phyloP scores from a whole-genome alignment of 2,329 filamentous ascomycete genomes.

The Phoma sp. region DNA sequence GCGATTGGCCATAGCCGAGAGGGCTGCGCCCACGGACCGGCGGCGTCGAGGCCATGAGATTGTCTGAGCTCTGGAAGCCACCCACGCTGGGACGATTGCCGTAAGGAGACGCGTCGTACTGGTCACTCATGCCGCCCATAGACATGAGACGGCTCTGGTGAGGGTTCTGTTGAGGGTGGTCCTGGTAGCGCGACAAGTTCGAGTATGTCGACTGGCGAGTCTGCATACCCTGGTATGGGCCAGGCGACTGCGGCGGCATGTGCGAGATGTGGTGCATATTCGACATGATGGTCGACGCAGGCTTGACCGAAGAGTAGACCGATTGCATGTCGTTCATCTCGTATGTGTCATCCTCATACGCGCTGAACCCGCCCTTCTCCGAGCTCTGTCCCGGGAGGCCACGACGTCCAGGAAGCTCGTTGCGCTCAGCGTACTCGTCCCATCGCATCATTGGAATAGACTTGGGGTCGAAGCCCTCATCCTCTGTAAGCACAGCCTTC shows the following conservation, averaged over 20 bases:
- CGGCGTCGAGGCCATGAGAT: slow-evolving; percentile 47
- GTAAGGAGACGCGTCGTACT: slow-evolving; percentile 45
- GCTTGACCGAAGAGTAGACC: slow-evolving; percentile 89
- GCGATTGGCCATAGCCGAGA: slow-evolving; percentile 54
- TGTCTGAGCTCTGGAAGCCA: slow-evolving; percentile 51
- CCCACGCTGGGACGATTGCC: slow-evolving; percentile 49
- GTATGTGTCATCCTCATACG: slow-evolving; percentile 76
- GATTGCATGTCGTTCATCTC: slow-evolving; percentile 99
- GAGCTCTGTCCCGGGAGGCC: slow-evolving; percentile 60
- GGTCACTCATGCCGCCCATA: slow-evolving; percentile 61
- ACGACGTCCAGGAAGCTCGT: slow-evolving; percentile 89
- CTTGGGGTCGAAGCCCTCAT: slow-evolving; percentile 86
- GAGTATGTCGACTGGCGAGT: slow-evolving; percentile 77
- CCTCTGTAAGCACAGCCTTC: slow-evolving; percentile 81
- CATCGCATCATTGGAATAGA: slow-evolving; percentile 93
- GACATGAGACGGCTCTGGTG: slow-evolving; percentile 64
- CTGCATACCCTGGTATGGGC: slow-evolving; percentile 68
- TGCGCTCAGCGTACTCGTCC: slow-evolving; percentile 90
- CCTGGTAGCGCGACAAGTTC: slow-evolving; percentile 65
- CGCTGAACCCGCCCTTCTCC: slow-evolving; percentile 66
- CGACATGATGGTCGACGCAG: slow-evolving; percentile 83
- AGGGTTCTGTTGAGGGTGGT: slow-evolving; percentile 64
- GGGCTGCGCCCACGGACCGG: slow-evolving; percentile 55
- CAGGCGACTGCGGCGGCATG: slow-evolving; percentile 80
- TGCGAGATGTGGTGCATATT: slow-evolving; percentile 76